Evolutionary conservation across 495 filamentous ascomycete genomes (phyloP).

Genomic region (Trichoderma asperelloides): DNA sequence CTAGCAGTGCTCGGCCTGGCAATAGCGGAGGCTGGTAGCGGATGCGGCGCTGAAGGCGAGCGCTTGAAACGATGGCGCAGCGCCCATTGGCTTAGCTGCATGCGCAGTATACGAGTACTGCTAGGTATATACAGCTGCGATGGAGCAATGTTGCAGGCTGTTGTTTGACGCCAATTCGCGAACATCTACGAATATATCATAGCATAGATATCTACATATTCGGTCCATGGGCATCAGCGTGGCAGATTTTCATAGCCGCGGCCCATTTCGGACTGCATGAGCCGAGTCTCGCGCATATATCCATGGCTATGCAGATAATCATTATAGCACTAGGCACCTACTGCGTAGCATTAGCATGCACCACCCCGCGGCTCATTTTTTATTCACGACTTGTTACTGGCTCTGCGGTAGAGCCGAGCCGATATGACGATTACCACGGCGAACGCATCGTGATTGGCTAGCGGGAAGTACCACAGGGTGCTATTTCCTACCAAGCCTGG

Average conservation of each 20-base stretch:
- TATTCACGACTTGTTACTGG: not conserved
- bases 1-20: too few species aligned
- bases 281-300: conserved; percentile 5
- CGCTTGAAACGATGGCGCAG: not conserved
- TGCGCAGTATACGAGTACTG: not conserved
- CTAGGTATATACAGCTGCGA: not conserved
- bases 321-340: not conserved
- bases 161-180: too few species aligned
- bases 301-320: not conserved
- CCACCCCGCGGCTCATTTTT: not conserved
- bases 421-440: not conserved
- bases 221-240: not conserved
- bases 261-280: not conserved
- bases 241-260: not conserved
- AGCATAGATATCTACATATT: not conserved
- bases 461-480: too few species aligned
- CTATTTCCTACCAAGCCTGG: not conserved
- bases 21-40: not conserved
- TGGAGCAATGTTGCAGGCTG: not conserved
- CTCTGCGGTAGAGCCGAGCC: not conserved
- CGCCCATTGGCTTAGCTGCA: not conserved
- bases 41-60: not conserved
- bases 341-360: not conserved
- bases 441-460: not conserved
- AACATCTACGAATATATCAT: not conserved